phyloP scores from a whole-genome alignment of 306 rosid species.

The Begonia fuchsioides region DNA sequence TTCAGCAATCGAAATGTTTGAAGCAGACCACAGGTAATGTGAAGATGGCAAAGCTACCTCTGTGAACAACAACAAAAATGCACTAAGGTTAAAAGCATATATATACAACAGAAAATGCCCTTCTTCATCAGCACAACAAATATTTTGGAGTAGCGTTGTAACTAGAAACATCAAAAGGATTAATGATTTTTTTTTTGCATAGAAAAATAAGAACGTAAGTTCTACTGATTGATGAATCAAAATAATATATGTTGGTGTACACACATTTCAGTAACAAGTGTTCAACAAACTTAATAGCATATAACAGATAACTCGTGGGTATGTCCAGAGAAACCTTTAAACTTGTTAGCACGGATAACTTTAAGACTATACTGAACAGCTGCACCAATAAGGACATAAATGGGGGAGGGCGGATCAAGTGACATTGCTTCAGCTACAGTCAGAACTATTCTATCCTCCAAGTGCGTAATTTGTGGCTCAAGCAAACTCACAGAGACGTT shows the following conservation, averaged over 20 bases:
- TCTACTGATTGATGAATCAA: too few species aligned
- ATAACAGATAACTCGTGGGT: not conserved
- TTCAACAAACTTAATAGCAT: not conserved
- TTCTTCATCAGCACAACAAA: too few species aligned
- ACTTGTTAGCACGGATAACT: conserved; percentile 61
- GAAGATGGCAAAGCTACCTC: conserved; percentile 78
- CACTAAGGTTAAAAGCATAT: conserved; percentile 11
- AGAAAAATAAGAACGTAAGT: too few species aligned
- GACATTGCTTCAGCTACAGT: conserved; percentile 99
- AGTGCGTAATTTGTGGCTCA: conserved; percentile 43
- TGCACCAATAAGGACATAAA: conserved; percentile 73
- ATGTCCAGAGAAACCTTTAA: conserved; percentile 49
- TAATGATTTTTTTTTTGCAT: too few species aligned
- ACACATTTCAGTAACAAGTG: not conserved
- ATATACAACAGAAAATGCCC: not conserved
- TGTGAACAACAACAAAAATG: conserved; percentile 25
- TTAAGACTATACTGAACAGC: conserved; percentile 50
- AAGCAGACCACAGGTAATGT: conserved; percentile 76
- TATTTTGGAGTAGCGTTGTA: too few species aligned
- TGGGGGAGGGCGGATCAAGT: conserved; percentile 83
- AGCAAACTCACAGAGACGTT: conserved; percentile 62
- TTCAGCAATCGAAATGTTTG: conserved; percentile 69
- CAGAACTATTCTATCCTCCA: conserved; percentile 64
- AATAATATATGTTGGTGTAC: too few species aligned
- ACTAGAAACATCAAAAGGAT: too few species aligned